phyloP scores from a whole-genome alignment of 345 rosid genomes.

The Streptanthus diversifolius region DNA sequence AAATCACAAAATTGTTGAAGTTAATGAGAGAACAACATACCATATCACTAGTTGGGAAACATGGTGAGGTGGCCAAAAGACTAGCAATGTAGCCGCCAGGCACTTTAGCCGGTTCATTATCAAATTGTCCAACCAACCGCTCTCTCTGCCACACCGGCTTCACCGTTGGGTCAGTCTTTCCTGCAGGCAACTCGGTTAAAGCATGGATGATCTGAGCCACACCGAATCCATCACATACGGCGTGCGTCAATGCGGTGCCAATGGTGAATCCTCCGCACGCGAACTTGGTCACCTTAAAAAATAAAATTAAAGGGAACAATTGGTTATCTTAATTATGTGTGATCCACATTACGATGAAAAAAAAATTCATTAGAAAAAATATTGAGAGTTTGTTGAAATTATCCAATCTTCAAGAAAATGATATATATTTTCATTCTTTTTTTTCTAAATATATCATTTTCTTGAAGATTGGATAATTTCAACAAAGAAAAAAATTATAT shows the following conservation, averaged over 20 bases:
- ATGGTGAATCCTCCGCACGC: conserved; percentile 42
- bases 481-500: too few relatives aligned
- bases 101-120: neutral
- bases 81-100: neutral
- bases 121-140: conserved; percentile 15
- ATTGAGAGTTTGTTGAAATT: neutral
- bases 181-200: conserved; percentile 39
- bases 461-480: too few relatives aligned
- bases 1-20: neutral
- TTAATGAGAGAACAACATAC: neutral
- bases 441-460: too few relatives aligned
- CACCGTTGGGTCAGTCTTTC: conserved; percentile 37
- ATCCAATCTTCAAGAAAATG: neutral
- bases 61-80: conserved; percentile 26
- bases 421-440: too few relatives aligned
- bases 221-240: conserved; percentile 48
- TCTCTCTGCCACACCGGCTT: conserved; percentile 49
- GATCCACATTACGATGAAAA: neutral
- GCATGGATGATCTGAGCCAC: conserved; percentile 39
- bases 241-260: conserved; percentile 48
- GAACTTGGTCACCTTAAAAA: conserved; percentile 46
- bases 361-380: neutral
- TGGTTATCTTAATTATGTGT: neutral
- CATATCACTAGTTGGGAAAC: conserved; percentile 3
- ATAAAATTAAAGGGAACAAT: neutral